Conservation (phyloP, 176 grass and related monocot species). For the Cenchrus purpureus region DNA sequence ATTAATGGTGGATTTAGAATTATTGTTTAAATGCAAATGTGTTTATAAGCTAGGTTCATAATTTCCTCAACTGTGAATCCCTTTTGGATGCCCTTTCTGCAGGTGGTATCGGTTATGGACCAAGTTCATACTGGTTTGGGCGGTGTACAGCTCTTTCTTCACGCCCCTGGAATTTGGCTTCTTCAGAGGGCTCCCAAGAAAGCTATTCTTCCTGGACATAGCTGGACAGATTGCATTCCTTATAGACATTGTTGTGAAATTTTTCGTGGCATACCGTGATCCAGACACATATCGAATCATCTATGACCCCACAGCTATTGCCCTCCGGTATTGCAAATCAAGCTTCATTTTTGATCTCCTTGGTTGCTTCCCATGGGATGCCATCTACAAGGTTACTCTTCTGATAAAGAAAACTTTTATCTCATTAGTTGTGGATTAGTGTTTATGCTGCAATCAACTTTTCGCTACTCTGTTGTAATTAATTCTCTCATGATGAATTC, state of each 20-base stretch:
- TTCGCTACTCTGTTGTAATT: neutral
- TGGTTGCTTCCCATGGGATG: slow-evolving; percentile 91
- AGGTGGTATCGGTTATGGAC: slow-evolving; percentile 86
- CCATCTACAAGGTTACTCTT: slow-evolving; percentile 77
- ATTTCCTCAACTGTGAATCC: slow-evolving; percentile 1
- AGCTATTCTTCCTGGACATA: slow-evolving; percentile 85
- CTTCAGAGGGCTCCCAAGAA: slow-evolving; percentile 80
- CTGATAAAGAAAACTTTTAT: neutral
- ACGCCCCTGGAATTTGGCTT: slow-evolving; percentile 95
- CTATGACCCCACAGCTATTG: slow-evolving; percentile 55
- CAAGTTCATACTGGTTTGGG: slow-evolving; percentile 84
- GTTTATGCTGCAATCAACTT: neutral
- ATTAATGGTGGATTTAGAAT: neutral
- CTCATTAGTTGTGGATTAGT: neutral
- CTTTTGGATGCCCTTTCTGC: neutral
- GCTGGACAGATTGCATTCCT: slow-evolving; percentile 81
- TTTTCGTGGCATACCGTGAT: slow-evolving; percentile 87
- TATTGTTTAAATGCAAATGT: neutral
- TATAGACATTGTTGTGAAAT: slow-evolving; percentile 69
- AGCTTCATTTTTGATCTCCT: slow-evolving; percentile 79
- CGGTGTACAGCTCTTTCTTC: slow-evolving; percentile 90
- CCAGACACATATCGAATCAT: slow-evolving; percentile 75
- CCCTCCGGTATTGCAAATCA: slow-evolving; percentile 82
- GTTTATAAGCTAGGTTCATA: neutral
- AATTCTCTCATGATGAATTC: neutral